Conservation (phyloP, 2,329 filamentous ascomycete genomes). For the Fusarium cyanostomum region DNA sequence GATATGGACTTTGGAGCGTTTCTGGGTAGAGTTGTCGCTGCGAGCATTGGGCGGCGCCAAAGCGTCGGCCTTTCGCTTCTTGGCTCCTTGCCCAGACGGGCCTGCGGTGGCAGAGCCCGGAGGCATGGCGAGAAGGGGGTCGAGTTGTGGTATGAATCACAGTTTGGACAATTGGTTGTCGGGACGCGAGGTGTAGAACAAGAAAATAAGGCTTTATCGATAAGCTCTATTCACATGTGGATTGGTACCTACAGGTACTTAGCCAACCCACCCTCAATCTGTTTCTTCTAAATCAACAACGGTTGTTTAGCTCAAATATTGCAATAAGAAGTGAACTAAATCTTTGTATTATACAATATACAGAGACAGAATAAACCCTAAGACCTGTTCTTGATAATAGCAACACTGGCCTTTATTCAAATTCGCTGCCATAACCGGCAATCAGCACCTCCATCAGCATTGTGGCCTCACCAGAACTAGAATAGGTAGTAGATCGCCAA, state of each 20-base stretch:
- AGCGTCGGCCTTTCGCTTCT: constrained; percentile 41
- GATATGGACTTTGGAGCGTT: constrained; percentile 58
- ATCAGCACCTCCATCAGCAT: no score
- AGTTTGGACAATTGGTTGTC: constrained; percentile 2
- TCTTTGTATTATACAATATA: no score
- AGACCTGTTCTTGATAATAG: no score
- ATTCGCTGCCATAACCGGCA: no score
- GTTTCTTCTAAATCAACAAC: no score
- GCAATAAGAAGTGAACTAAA: no score
- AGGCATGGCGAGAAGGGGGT: constrained; percentile 40
- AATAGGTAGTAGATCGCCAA: no score
- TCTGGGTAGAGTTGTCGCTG: constrained; percentile 46
- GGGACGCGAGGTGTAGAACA: constrained; percentile 1
- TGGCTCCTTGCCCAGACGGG: constrained; percentile 38
- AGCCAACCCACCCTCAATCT: constrained; percentile 3
- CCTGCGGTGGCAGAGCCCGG: constrained; percentile 39
- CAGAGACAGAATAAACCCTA: no score
- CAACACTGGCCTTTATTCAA: no score
- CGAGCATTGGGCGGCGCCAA: constrained; percentile 34
- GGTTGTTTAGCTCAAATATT: no score
- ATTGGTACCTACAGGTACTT: no score
- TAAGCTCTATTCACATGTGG: constrained; percentile 24
- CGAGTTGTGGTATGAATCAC: background rate
- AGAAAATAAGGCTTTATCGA: constrained; percentile 45
- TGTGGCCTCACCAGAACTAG: no score